Evolutionary conservation across 2,329 filamentous ascomycete genomes (phyloP).

Genomic region (Fusarium sulawesiense): DNA sequence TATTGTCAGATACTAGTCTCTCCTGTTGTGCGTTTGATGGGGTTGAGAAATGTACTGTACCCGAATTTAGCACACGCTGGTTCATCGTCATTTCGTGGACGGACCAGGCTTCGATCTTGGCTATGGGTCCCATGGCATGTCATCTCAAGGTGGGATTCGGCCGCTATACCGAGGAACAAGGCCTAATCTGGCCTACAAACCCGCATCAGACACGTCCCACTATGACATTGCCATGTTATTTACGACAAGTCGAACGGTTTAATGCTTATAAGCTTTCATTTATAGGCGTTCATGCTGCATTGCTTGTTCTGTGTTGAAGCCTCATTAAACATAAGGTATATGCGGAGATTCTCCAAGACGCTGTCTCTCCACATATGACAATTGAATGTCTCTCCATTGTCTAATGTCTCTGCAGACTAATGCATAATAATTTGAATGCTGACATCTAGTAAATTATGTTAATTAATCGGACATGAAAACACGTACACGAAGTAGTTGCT

Average conservation of each 20-base stretch:
- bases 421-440: constrained; percentile 22
- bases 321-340: neutral
- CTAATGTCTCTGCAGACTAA: constrained; percentile 10
- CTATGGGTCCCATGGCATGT: constrained; percentile 16
- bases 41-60: constrained; percentile 5
- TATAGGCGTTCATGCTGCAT: neutral
- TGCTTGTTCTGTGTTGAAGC: neutral
- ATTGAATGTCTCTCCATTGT: constrained; percentile 7
- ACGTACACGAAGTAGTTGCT: neutral
- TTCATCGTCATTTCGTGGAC: constrained; percentile 38
- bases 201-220: constrained; percentile 6
- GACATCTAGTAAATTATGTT: neutral
- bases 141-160: constrained; percentile 32
- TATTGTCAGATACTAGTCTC: constrained; percentile 13
- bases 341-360: neutral
- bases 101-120: constrained; percentile 5
- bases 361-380: constrained; percentile 1
- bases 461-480: constrained; percentile 14
- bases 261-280: neutral
- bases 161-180: constrained; percentile 20
- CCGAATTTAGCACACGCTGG: constrained; percentile 30
- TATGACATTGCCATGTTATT: constrained; percentile 19
- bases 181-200: constrained; percentile 14
- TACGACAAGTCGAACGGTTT: neutral
- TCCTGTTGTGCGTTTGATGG: constrained; percentile 6